Conservation (phyloP, 495 filamentous ascomycete species). For the Aspergillus kassunensis region DNA sequence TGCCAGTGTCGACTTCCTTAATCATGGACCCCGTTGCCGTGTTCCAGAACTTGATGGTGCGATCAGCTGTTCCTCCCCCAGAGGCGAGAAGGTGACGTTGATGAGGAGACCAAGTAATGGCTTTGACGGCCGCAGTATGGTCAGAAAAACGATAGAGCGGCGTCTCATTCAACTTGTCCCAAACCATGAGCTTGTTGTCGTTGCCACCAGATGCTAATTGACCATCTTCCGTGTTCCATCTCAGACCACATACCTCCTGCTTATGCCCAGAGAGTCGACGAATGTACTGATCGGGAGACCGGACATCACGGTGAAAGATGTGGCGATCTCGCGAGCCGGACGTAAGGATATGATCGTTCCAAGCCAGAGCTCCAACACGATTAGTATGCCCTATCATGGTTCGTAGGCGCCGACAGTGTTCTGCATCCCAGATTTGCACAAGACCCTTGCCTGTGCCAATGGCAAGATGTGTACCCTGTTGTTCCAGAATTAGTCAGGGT, state of each 20-base stretch:
- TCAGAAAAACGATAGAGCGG: constrained; percentile 90
- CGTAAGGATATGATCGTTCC: constrained; percentile 96
- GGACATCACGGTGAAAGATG: constrained; percentile 93
- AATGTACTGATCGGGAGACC: constrained; percentile 85
- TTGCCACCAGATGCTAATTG: constrained; percentile 96
- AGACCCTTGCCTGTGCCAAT: constrained; percentile 92
- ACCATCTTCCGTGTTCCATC: constrained; percentile 93
- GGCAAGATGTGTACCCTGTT: constrained; percentile 82
- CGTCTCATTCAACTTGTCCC: constrained; percentile 86
- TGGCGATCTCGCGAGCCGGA: constrained; percentile 90
- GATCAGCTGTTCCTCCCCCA: constrained; percentile 91
- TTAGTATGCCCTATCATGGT: constrained; percentile 96
- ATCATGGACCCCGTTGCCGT: constrained; percentile 73
- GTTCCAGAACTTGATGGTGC: constrained; percentile 96
- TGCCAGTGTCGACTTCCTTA: constrained; percentile 89
- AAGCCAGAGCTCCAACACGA: constrained; percentile 85
- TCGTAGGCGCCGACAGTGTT: constrained; percentile 73
- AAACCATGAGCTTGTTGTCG: constrained; percentile 97
- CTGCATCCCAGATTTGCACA: constrained; percentile 97
- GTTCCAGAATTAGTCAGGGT: constrained; percentile 11
- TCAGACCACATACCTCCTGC: constrained; percentile 96
- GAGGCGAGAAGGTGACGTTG: constrained; percentile 91
- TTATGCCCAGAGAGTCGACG: constrained; percentile 84
- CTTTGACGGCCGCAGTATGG: constrained; percentile 93
- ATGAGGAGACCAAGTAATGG: constrained; percentile 98